These are phyloP conservation scores for Leishmania gerbilli DNA, from an alignment of 208 protist species.

Conservation along the genomic window DNA sequence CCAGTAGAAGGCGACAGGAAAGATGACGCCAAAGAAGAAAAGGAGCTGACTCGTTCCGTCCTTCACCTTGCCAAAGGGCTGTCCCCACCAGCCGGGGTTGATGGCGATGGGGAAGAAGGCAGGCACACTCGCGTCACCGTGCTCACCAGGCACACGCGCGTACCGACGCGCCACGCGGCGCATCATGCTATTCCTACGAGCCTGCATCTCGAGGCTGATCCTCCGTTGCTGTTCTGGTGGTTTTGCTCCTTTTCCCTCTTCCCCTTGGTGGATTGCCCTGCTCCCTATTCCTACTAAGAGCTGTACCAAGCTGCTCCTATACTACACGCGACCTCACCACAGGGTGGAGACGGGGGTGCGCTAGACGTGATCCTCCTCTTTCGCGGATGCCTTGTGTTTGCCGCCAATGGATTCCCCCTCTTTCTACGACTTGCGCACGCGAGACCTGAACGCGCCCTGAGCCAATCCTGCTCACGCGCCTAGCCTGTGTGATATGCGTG, in stretches of 20 bases:
- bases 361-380: too few relatives aligned
- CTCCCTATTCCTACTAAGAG: neutral
- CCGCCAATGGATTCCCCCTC: neutral
- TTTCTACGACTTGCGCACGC: too few relatives aligned
- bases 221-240: neutral
- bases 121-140: conserved; percentile 72
- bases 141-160: conserved; percentile 85
- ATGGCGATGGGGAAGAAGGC: conserved; percentile 91
- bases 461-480: neutral
- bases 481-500: neutral
- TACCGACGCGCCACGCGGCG: conserved; percentile 79
- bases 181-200: conserved; percentile 86
- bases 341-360: neutral
- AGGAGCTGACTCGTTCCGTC: conserved; percentile 73
- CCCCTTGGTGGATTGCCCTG: neutral
- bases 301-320: neutral
- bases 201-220: conserved; percentile 55
- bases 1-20: conserved; percentile 83
- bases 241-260: neutral
- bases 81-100: conserved; percentile 88
- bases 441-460: neutral
- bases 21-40: conserved; percentile 64
- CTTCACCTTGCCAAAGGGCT: conserved; percentile 89
- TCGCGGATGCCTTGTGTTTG: neutral
- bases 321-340: neutral